Base-by-base conservation (phyloP, 176 grass and related monocot genomes). In the Ensete ventricosum region DNA sequence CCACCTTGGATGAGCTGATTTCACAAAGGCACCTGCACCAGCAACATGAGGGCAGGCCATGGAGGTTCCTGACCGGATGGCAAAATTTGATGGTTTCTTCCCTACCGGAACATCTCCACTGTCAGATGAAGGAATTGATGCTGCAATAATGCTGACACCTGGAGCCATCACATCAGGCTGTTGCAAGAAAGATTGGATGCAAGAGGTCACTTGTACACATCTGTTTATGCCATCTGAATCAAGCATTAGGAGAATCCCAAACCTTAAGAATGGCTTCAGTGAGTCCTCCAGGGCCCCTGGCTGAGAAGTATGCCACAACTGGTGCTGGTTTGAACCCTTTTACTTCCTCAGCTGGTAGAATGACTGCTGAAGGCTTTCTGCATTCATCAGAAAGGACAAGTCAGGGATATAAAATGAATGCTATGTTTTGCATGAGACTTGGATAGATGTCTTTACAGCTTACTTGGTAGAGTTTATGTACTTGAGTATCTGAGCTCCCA, bases 111-210 rank as follows among this genome's bases (percentile, higher is more conserved):
- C 78, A 2, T 62, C 78, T 73, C 51, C 83, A 24, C 2, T 76
- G 73, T 91, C 90, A 14, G 59, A 81, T 55, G 95, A 80, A 19
- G 90, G 90, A 25, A 93, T 87, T 9, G 88, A 74, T 20, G 95
- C 78, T 1, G 95, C 90, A 29, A 98, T 78, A 80, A 98, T 98
- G 86, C 90, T 82, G 8, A 93, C 95, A 26, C 95, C 95, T 2
- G 95, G 95, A 50, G 90, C 95, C 95, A 93, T 98, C 60, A 98
- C 72, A 78, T 98, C 95, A 71, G 95, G 95, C 95, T 98, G 85
- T 67, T 76, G 53, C 22, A 20, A 55, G 50, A 50, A 17, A 54
- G 14, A 24, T 7, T 12, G 59, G 23, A 69, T 55, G 10, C 20
- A 22, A 67, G 23, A 69, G 68, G 9, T 21, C 22, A 71, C 64